phyloP scores from a whole-genome alignment of 2,329 filamentous ascomycete species.

The Paraconiothyrium sp. region DNA sequence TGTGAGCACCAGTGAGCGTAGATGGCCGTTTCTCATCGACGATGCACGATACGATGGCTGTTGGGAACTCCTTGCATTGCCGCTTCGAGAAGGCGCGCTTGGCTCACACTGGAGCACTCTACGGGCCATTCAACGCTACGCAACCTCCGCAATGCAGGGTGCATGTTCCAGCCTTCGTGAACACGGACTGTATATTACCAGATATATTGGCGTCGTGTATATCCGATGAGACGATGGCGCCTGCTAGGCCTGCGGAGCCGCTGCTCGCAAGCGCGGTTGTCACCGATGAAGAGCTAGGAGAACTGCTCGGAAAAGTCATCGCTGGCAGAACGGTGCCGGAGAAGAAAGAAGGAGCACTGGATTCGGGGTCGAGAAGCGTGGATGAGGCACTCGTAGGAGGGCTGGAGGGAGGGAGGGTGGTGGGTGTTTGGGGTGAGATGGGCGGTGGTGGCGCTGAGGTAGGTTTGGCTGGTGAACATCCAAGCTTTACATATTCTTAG shows the following conservation, averaged over 20 bases:
- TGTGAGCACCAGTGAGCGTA: neutral
- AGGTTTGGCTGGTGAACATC: neutral
- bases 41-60: no score
- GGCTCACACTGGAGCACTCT: neutral
- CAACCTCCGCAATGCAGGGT: neutral
- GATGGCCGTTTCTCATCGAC: neutral
- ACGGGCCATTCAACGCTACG: neutral
- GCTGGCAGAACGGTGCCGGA: conserved; percentile 7
- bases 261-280: conserved; percentile 31
- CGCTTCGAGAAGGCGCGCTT: neutral
- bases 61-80: neutral
- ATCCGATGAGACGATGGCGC: neutral
- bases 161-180: neutral
- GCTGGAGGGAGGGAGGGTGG: conserved; percentile 45
- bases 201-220: neutral
- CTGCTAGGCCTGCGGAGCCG: conserved; percentile 22
- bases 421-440: conserved; percentile 45
- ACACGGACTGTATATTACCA: neutral
- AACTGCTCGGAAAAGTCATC: conserved; percentile 20
- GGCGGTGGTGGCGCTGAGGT: conserved; percentile 32
- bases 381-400: conserved; percentile 52
- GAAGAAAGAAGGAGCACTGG: conserved; percentile 19
- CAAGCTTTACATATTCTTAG: neutral
- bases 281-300: conserved; percentile 30
- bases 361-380: conserved; percentile 39